Conservation (phyloP, 148 eudicot species). For the Fallopia convolvulus region DNA sequence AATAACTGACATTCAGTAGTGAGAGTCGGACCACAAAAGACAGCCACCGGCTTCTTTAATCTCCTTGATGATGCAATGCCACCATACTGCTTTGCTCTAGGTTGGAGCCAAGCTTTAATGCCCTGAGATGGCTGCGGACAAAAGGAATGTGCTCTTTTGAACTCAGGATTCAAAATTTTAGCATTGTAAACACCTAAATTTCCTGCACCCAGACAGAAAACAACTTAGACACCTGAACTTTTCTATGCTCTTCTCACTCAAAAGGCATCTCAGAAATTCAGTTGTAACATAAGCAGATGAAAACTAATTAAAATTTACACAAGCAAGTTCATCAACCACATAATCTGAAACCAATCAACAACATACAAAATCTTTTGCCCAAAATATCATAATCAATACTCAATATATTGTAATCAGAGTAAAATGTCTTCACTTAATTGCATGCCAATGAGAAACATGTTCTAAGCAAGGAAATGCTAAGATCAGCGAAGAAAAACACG, state of each 20-base stretch:
- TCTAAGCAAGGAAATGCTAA: neutral
- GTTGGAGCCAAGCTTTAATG: neutral
- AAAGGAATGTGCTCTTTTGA: conserved; percentile 6
- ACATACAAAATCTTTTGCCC: neutral
- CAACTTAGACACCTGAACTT: neutral
- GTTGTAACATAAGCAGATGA: neutral
- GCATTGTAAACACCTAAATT: conserved; percentile 33
- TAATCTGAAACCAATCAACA: neutral
- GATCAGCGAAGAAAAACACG: neutral
- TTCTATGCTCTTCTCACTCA: neutral
- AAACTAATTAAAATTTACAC: neutral
- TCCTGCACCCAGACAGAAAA: conserved; percentile 21
- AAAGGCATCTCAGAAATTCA: neutral
- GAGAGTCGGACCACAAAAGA: conserved; percentile 6
- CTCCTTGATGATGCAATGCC: conserved; percentile 2
- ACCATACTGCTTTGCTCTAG: conserved; percentile 4
- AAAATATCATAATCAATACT: neutral
- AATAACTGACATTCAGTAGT: conserved; percentile 22
- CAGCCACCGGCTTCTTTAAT: neutral
- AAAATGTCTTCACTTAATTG: neutral
- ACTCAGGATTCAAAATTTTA: conserved; percentile 15
- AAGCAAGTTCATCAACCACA: neutral
- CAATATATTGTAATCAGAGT: neutral
- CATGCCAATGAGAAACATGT: neutral
- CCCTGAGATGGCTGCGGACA: neutral